A percentile compares a stretch with the other conserved stretches of the same genome.
These are phyloP conservation scores for Fragaria vesca DNA, from an alignment of 306 rosid species.

Conservation along the genomic window DNA sequence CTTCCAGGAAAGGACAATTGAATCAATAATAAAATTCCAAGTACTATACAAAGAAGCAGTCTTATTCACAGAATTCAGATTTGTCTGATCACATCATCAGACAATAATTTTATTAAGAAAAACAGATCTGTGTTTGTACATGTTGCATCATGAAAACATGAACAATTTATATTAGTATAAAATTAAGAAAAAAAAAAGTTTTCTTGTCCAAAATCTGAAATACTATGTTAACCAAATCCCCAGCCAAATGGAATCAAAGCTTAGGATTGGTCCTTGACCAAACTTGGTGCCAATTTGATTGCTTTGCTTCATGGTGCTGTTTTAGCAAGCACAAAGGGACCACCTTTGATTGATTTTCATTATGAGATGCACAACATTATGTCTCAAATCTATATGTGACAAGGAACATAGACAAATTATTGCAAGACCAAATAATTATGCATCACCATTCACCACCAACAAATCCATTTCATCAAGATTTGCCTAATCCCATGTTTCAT, in stretches of 20 bases:
- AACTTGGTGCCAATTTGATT: slow-evolving; percentile 4
- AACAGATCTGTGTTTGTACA: background rate
- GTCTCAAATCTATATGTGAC: background rate
- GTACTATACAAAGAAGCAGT: background rate
- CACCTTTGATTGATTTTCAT: background rate
- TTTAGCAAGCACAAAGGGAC: slow-evolving; percentile 5
- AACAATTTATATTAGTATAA: background rate
- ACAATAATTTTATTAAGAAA: background rate
- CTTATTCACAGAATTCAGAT: slow-evolving; percentile 5
- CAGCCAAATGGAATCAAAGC: background rate
- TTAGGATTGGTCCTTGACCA: background rate
- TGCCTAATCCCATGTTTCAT: background rate
- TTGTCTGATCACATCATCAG: background rate
- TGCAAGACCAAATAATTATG: slow-evolving; percentile 10
- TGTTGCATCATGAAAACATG: background rate
- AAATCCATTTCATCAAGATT: background rate
- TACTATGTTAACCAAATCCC: background rate
- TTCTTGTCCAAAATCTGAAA: background rate
- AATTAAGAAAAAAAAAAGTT: background rate
- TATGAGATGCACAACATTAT: slow-evolving; percentile 5
- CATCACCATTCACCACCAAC: background rate
- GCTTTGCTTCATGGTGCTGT: background rate
- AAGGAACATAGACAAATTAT: slow-evolving; percentile 5
- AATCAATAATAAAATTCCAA: background rate
- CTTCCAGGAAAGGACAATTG: slow-evolving; percentile 15